phyloP scores from a whole-genome alignment of 495 filamentous ascomycete genomes.

The Bacidia gigantensis region DNA sequence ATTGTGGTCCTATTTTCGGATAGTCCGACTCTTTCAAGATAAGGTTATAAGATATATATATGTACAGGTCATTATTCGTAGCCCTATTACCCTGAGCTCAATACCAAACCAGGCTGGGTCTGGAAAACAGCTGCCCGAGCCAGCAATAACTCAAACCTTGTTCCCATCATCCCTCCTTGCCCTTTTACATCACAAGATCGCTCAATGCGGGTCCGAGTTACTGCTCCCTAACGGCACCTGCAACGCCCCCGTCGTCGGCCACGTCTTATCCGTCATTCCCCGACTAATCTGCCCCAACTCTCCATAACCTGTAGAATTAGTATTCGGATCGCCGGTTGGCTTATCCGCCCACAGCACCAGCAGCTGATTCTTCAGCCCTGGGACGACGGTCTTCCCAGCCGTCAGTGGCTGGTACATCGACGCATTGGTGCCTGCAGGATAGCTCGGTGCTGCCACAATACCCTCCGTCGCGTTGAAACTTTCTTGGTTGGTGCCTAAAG shows the following conservation, averaged over 20 bases:
- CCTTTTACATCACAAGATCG: too few relatives aligned
- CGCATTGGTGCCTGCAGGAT: neutral
- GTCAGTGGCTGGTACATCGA: constrained; percentile 16
- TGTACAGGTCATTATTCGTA: too few relatives aligned
- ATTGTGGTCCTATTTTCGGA: too few relatives aligned
- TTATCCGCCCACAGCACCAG: constrained; percentile 16
- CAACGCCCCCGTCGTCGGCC: constrained; percentile 4
- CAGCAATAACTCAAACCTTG: too few relatives aligned
- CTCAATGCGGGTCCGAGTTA: constrained; percentile 5
- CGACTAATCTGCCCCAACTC: constrained; percentile 6
- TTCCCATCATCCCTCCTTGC: too few relatives aligned
- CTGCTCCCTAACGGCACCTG: constrained; percentile 10
- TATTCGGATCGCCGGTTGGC: constrained; percentile 6
- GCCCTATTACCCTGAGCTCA: too few relatives aligned
- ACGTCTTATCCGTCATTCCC: neutral
- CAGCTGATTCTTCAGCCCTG: constrained; percentile 4
- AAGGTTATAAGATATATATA: too few relatives aligned
- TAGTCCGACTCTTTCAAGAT: too few relatives aligned
- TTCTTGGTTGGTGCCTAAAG: constrained; percentile 12
- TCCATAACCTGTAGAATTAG: constrained; percentile 3
- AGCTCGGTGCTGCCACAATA: constrained; percentile 10
- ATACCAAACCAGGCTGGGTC: too few relatives aligned
- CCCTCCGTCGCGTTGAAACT: constrained; percentile 13
- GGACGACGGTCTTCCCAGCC: constrained; percentile 5
- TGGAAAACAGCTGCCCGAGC: too few relatives aligned